Conservation (phyloP, 1,139 yeast genomes). For the Magnusiomyces paraingens region DNA sequence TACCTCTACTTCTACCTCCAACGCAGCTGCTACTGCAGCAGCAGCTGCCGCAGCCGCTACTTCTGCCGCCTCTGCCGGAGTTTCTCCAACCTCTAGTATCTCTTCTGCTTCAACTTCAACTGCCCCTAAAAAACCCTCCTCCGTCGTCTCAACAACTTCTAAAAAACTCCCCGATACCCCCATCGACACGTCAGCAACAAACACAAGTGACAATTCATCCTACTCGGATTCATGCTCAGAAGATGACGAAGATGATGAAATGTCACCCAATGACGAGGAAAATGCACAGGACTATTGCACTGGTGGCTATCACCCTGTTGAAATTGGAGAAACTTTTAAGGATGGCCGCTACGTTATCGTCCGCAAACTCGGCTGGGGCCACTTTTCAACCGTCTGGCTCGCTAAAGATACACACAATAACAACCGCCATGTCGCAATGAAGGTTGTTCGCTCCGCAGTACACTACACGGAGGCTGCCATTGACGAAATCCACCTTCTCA, state of each 20-base stretch:
- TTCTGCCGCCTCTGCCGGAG: no score
- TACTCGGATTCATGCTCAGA: not conserved
- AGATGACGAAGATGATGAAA: constrained; percentile 5
- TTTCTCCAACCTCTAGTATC: no score
- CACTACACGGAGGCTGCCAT: constrained; percentile 80
- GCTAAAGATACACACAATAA: constrained; percentile 46
- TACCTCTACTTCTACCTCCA: no score
- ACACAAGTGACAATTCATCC: no score
- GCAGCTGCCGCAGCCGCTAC: no score
- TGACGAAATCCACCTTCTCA: constrained; percentile 68
- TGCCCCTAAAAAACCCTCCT: no score
- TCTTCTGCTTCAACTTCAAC: no score
- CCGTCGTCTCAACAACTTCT: no score
- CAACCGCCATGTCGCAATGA: constrained; percentile 69
- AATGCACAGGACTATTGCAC: constrained; percentile 61
- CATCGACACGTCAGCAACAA: no score
- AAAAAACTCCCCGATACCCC: no score
- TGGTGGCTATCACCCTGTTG: constrained; percentile 88
- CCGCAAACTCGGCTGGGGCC: constrained; percentile 88
- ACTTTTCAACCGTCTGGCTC: constrained; percentile 84
- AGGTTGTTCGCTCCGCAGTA: constrained; percentile 63
- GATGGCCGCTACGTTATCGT: constrained; percentile 58
- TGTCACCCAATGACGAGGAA: constrained; percentile 47
- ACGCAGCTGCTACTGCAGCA: no score
- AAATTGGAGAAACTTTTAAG: constrained; percentile 59